Conservation (phyloP, 1,284 basidiomycete species). For the Ganoderma resinaceum region DNA sequence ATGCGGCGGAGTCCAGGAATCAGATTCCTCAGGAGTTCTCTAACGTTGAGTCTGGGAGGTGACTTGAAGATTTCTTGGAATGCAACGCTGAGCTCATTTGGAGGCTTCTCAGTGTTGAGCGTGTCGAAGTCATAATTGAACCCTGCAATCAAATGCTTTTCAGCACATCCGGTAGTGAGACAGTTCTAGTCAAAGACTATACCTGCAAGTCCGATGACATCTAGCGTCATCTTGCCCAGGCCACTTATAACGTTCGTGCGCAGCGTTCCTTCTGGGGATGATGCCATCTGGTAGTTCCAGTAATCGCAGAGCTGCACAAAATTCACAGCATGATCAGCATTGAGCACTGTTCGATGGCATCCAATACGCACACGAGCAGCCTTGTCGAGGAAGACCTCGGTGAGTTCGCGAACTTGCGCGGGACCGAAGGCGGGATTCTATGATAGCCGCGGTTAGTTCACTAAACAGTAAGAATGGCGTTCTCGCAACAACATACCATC, state of each 20-base stretch:
- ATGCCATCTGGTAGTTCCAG: slow-evolving; percentile 30
- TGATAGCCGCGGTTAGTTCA: neutral
- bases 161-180: neutral
- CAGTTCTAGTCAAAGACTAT: too few relatives aligned
- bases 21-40: slow-evolving; percentile 15
- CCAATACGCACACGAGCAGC: slow-evolving; percentile 47
- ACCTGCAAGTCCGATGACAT: slow-evolving; percentile 57
- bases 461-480: neutral
- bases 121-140: slow-evolving; percentile 58
- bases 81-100: slow-evolving; percentile 49
- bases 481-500: neutral
- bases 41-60: slow-evolving; percentile 5
- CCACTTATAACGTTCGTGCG: slow-evolving; percentile 47
- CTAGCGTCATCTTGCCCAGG: slow-evolving; percentile 52
- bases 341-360: neutral
- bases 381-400: slow-evolving; percentile 62
- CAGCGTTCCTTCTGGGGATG: slow-evolving; percentile 12
- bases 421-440: slow-evolving; percentile 67
- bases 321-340: neutral
- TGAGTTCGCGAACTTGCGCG: slow-evolving; percentile 59
- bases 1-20: slow-evolving; percentile 24
- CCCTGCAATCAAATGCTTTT: neutral
- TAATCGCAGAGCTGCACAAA: slow-evolving; percentile 37
- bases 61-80: slow-evolving; percentile 40
- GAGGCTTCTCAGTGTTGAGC: slow-evolving; percentile 23